Evolutionary conservation across 2,329 filamentous ascomycete species (phyloP), one percentile per base, ranked within the genome.

Genomic region (Fulvia fulva): DNA sequence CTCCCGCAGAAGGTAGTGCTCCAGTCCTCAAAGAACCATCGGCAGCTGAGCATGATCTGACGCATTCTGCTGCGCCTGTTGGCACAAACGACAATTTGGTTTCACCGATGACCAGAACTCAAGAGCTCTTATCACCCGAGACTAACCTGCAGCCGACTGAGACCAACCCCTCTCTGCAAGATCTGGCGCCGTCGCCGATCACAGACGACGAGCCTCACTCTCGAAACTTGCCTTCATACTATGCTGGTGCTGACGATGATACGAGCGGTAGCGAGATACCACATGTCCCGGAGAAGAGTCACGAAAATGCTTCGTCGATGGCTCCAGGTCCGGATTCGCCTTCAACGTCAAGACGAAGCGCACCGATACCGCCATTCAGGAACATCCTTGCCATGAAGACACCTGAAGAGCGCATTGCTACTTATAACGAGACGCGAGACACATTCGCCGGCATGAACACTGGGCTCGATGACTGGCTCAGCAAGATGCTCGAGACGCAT

Each of bases 331-430:
- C 58, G 26, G 58, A 59, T 9, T 47, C 50, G 5, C 49, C 56
- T 3, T 50, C 55, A 5, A 49, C 25, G 16, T 41, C 61, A 9
- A 59, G 60, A 51, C 51, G 55, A 16, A 46, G 47, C 46, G 57
- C 55, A 22, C 81, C 77, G 49, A 76, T 83, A 37, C 80, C 82
- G 63, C 78, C 82, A 1, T 92, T 95, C 74, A 84, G 86, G 52
- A 88, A 96, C 58, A 96, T 97, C 60, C 80, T 91, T 67, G 84
- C 83, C 8, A 80, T 94, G 51, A 80, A 83, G 16, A 84, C 83
- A 1, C 74, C 86, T 0, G 73, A 80, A 14, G 87, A 94, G 64
- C 85, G 91, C 21, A 89, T 94, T 59, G 78, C 81, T 45, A 87
- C 85, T 14, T 96, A 89, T 71, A 83, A 90, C 58, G 83, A 87